A percentile compares a stretch with the other conserved stretches of the same genome.
phyloP scores from a whole-genome alignment of 2,329 filamentous ascomycete genomes.

The Phialemoniopsis sp. region DNA sequence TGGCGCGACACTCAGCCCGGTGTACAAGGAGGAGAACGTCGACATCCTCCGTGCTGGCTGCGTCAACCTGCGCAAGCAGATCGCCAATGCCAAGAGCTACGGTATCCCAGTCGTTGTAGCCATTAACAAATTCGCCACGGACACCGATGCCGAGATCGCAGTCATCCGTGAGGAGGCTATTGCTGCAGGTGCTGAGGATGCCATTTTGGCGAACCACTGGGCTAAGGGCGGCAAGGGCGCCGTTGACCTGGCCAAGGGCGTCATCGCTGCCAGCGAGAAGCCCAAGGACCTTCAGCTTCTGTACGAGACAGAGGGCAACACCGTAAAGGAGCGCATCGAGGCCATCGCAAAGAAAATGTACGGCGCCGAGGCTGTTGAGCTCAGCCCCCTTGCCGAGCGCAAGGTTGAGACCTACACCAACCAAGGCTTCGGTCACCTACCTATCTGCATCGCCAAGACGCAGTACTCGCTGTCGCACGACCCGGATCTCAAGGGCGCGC shows the following conservation, averaged over 20 bases:
- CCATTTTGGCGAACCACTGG: conserved; percentile 94
- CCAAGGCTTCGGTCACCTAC: conserved; percentile 88
- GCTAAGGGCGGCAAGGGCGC: conserved; percentile 91
- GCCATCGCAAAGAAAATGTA: conserved; percentile 92
- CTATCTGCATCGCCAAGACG: conserved; percentile 97
- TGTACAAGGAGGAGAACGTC: conserved; percentile 91
- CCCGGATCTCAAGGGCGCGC: conserved; percentile 88
- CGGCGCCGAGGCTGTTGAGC: conserved; percentile 82
- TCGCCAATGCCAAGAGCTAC: conserved; percentile 82
- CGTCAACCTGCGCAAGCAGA: conserved; percentile 93
- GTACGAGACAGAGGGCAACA: conserved; percentile 69
- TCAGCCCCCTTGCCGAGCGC: conserved; percentile 89
- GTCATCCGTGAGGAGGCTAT: conserved; percentile 89
- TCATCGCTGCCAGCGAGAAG: conserved; percentile 78
- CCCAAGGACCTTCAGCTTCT: conserved; percentile 85
- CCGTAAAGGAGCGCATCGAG: conserved; percentile 85
- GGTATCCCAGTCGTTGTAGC: conserved; percentile 93
- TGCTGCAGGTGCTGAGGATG: conserved; percentile 88
- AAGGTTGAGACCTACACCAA: conserved; percentile 94
- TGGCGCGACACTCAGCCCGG: conserved; percentile 76
- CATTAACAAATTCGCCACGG: conserved; percentile 94
- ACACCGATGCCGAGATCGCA: conserved; percentile 87
- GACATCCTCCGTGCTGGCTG: conserved; percentile 87
- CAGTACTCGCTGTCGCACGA: conserved; percentile 97
- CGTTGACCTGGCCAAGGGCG: conserved; percentile 79